Evolutionary conservation across 2,329 filamentous ascomycete species (phyloP), one percentile per base, ranked within the genome.

Genomic region (Pyrenochaeta sp.): DNA sequence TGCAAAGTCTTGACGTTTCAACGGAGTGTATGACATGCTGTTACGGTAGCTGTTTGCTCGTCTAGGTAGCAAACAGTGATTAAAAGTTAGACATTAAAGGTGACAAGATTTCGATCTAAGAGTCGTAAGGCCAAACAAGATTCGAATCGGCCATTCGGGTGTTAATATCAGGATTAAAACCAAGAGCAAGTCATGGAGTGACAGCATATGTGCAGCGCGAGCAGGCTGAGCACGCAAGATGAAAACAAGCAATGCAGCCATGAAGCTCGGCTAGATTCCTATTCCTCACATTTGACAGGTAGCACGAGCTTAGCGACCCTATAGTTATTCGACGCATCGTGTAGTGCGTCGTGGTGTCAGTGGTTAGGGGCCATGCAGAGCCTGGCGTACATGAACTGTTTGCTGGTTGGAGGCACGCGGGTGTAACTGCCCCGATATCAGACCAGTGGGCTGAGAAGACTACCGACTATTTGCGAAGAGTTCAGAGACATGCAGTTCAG

Each of bases 1-100:
- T 1, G 71, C 68, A 36, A 76, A 71, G 2, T 27, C 46, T 22
- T 69, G 62, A 22, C 65, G 53, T 37, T 43, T 52, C 43, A 22
- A n/a, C 12, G 59, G 44, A 7, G 44, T 50, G n/a, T 34, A 27
- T 12, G 50, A 10, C 56, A 63, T 61, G 25, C 19, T n/a, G 37
- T 32, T 3, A 19, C 15, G 19, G 25, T n/a, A 19, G 19, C 19
- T 19, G 19, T 19, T 19, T 19, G 1, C 19, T 19, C 19, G 19
- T 19, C 19, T 32, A 22, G 8, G 13, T 9, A 30, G 28, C 19
- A 32, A 47, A 10, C 22, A 32, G 19, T 10, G 45, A 47, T 47
- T 47, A 47, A n/a, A 47, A 27, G 28, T 19, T 47, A 47, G 13
- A 47, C 28, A 47, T 47, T 47, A 47, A 27, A 2, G 7, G 25